Percentiles rank a stretch among this genome's conserved stretches.
These are phyloP conservation scores for Boletus vermiculosoides DNA, from an alignment of 768 basidiomycete genomes.

Conservation along the genomic window DNA sequence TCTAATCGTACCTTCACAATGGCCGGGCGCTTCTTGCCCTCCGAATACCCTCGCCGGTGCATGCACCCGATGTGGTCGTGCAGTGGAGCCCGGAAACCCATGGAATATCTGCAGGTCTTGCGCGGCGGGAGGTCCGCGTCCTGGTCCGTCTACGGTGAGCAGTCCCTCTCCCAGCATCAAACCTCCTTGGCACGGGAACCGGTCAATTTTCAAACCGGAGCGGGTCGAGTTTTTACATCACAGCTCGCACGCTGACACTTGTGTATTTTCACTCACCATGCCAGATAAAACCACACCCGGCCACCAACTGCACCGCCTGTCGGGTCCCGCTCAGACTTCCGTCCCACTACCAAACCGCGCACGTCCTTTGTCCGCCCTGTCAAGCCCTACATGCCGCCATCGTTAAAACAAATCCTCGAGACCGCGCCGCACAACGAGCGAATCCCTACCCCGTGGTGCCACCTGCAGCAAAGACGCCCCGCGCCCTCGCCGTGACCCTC, in stretches of 20 bases:
- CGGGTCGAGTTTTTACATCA: not conserved
- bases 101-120: not conserved
- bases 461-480: not conserved
- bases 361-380: constrained; percentile 17
- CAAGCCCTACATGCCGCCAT: not conserved
- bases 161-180: not conserved
- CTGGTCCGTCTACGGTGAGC: not conserved
- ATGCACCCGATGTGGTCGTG: not conserved
- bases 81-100: not conserved
- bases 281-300: not conserved
- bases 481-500: not conserved
- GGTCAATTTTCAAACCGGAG: not conserved
- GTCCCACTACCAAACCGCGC: not conserved
- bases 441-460: constrained; percentile 8
- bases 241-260: not conserved
- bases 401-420: not conserved
- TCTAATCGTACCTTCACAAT: not conserved
- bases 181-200: not conserved
- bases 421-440: not conserved
- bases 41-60: not conserved
- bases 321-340: constrained; percentile 2
- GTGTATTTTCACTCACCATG: not conserved
- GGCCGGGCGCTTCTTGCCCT: not conserved
- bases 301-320: constrained; percentile 6
- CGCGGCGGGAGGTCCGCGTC: not conserved